Conservation (phyloP, 306 rosid genomes). For the Senna tora region DNA sequence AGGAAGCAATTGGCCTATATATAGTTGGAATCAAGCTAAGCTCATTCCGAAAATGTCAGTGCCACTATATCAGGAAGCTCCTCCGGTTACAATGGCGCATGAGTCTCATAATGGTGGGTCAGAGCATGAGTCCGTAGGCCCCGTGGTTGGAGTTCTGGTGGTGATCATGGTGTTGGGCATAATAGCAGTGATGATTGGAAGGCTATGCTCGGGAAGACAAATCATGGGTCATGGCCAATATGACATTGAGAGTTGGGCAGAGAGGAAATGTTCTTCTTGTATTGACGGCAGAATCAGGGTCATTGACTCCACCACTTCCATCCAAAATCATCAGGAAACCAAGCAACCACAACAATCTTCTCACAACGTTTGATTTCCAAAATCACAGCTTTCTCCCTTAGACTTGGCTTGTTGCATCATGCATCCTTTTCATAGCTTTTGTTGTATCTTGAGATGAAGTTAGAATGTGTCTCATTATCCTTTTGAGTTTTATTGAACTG, state of each 20-base stretch:
- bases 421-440: slow-evolving; percentile 2
- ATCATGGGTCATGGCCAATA: slow-evolving; percentile 75
- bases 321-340: slow-evolving; percentile 43
- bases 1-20: too few relatives aligned
- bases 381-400: slow-evolving; percentile 15
- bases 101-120: slow-evolving; percentile 33
- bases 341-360: slow-evolving; percentile 43
- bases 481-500: slow-evolving; percentile 13
- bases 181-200: slow-evolving; percentile 60
- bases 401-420: slow-evolving; percentile 23
- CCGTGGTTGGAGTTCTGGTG: slow-evolving; percentile 49
- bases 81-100: slow-evolving; percentile 38
- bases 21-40: neutral
- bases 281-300: slow-evolving; percentile 67
- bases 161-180: slow-evolving; percentile 49
- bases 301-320: slow-evolving; percentile 34
- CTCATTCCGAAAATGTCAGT: slow-evolving; percentile 43
- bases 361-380: slow-evolving; percentile 39
- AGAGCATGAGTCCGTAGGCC: slow-evolving; percentile 55
- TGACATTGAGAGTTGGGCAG: slow-evolving; percentile 89
- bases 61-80: slow-evolving; percentile 43
- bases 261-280: slow-evolving; percentile 78
- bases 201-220: slow-evolving; percentile 59
- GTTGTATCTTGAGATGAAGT: neutral
- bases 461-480: slow-evolving; percentile 21